phyloP scores from a whole-genome alignment of 2,329 filamentous ascomycete species.

The Aspergillus clavatus region DNA sequence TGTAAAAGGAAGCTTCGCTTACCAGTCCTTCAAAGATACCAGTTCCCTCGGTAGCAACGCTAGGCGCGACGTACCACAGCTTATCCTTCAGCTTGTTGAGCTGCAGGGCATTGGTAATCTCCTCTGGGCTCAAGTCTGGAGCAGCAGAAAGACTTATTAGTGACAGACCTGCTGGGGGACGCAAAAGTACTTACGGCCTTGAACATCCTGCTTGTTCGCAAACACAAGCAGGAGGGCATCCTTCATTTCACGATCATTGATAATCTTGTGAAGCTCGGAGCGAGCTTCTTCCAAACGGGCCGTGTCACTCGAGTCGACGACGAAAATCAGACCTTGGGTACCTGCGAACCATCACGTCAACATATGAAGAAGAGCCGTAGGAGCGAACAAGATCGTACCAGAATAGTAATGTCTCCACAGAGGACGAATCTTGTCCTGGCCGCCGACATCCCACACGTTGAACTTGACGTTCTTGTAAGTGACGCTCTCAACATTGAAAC shows the following conservation, averaged over 20 bases:
- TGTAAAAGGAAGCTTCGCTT: conserved; percentile 26
- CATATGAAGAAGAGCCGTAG: background rate
- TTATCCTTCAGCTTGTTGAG: conserved; percentile 74
- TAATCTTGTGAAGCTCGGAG: conserved; percentile 91
- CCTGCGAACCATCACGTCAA: conserved; percentile 46
- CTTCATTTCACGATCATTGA: conserved; percentile 97
- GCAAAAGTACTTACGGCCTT: conserved; percentile 62
- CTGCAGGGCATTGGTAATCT: conserved; percentile 73
- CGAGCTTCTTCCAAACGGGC: conserved; percentile 87
- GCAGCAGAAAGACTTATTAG: too few relatives aligned
- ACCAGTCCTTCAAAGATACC: conserved; percentile 75
- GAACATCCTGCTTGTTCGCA: conserved; percentile 97
- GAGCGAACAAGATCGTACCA: conserved; percentile 43
- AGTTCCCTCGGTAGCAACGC: conserved; percentile 75
- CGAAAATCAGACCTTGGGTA: conserved; percentile 97
- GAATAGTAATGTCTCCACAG: conserved; percentile 97
- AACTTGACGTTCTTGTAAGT: conserved; percentile 99
- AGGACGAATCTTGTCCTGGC: conserved; percentile 97
- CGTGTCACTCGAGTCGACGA: conserved; percentile 92
- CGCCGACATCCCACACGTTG: conserved; percentile 98
- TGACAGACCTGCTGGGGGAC: too few relatives aligned
- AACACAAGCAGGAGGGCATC: conserved; percentile 92
- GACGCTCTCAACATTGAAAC: conserved; percentile 98
- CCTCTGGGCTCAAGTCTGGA: conserved; percentile 70
- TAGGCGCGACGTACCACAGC: conserved; percentile 80